A percentile compares a stretch with the other conserved stretches of the same genome.
These are phyloP conservation scores for Cyclospora cayetanensis DNA, from an alignment of 169 alveolate species.

Conservation along the genomic window DNA sequence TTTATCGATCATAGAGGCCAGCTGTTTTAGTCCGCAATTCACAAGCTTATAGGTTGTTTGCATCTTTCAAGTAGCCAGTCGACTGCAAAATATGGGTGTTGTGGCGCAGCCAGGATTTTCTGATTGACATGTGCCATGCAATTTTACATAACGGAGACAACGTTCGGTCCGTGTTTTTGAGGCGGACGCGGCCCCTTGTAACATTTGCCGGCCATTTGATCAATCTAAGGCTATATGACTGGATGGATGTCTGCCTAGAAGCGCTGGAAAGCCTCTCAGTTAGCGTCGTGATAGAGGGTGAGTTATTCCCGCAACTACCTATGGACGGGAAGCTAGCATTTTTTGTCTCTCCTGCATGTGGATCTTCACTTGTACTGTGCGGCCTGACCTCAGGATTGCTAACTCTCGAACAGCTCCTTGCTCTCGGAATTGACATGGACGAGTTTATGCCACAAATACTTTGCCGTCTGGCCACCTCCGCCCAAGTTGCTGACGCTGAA, in stretches of 20 bases:
- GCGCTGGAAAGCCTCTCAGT: conserved; percentile 21
- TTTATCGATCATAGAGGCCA: background rate
- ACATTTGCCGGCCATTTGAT: conserved; percentile 17
- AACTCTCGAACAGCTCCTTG: conserved; percentile 14
- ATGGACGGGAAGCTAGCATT: too few relatives aligned
- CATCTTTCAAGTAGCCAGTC: background rate
- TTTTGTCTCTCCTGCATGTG: too few relatives aligned
- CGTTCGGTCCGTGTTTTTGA: background rate
- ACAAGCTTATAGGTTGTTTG: too few relatives aligned
- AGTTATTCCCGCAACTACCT: too few relatives aligned
- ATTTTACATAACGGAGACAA: background rate
- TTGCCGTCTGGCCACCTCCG: conserved; percentile 27
- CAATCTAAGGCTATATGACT: conserved; percentile 39
- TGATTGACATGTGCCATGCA: conserved; percentile 33
- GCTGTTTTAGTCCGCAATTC: background rate
- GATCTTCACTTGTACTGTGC: too few relatives aligned
- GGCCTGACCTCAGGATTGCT: conserved; percentile 18
- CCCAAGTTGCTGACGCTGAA: conserved; percentile 4
- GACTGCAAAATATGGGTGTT: background rate
- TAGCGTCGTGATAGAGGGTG: conserved; percentile 1
- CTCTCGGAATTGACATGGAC: conserved; percentile 29
- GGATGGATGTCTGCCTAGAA: conserved; percentile 22
- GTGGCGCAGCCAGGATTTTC: conserved; percentile 39
- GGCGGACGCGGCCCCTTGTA: conserved; percentile 17
- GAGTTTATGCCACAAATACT: conserved; percentile 45